phyloP scores from a whole-genome alignment of 345 rosid species.

The Durio zibethinus region DNA sequence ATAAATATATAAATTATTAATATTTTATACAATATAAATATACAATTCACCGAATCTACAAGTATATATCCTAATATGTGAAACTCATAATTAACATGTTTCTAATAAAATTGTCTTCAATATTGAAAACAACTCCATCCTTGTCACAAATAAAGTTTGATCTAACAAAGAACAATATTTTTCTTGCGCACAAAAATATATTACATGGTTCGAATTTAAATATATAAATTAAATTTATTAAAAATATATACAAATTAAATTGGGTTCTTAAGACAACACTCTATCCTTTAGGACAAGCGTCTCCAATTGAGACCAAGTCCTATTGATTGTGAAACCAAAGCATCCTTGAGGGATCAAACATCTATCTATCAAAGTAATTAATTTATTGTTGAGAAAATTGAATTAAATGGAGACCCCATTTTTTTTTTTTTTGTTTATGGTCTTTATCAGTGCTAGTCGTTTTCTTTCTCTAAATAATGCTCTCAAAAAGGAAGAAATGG shows the following conservation, averaged over 20 bases:
- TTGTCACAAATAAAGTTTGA: neutral
- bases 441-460: constrained; percentile 14
- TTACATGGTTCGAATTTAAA: neutral
- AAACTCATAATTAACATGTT: neutral
- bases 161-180: neutral
- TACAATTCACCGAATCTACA: no score
- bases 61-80: neutral
- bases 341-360: neutral
- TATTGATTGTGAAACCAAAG: neutral
- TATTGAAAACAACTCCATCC: neutral
- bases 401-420: constrained; percentile 4
- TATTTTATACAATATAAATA: no score
- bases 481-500: neutral
- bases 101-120: neutral
- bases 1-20: no score
- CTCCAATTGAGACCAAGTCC: neutral
- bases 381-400: neutral
- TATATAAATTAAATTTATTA: no score
- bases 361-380: neutral
- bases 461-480: constrained; percentile 18
- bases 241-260: no score
- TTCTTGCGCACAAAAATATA: neutral
- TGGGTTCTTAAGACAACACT: no score
- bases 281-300: neutral
- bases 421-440: neutral